Conservation (phyloP, 805 yeast genomes). For the Barnettozyma vustinii region DNA sequence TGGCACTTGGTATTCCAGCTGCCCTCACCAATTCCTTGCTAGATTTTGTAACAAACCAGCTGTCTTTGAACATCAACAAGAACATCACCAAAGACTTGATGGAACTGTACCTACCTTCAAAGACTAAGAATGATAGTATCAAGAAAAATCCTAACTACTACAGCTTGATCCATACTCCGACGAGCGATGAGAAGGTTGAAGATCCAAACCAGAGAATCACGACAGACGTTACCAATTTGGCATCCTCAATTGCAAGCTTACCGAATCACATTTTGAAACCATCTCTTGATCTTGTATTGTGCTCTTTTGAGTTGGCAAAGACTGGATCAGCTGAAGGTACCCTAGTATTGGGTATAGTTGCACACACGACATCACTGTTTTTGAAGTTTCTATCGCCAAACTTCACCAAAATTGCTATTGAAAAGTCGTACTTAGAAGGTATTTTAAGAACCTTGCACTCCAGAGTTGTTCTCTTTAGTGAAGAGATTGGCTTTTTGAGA, state of each 20-base stretch:
- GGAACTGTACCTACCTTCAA: conserved; percentile 65
- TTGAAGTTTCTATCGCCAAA: conserved; percentile 82
- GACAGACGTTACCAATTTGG: conserved; percentile 69
- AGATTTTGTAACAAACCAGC: conserved; percentile 50
- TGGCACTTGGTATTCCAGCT: conserved; percentile 82
- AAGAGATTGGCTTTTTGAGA: conserved; percentile 80
- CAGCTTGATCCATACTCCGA: conserved; percentile 58
- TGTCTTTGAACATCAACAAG: conserved; percentile 54
- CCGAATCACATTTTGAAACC: conserved; percentile 87
- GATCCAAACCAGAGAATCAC: conserved; percentile 85
- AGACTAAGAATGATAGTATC: conserved; percentile 26
- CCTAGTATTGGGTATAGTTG: conserved; percentile 68
- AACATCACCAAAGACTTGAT: conserved; percentile 61
- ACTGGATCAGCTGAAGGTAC: conserved; percentile 63
- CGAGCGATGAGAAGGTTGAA: conserved; percentile 35
- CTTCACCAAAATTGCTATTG: conserved; percentile 73
- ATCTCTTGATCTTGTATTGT: conserved; percentile 66
- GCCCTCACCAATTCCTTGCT: conserved; percentile 71
- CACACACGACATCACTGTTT: conserved; percentile 72
- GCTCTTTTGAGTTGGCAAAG: conserved; percentile 66
- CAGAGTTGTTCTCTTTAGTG: conserved; percentile 69
- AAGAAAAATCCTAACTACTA: conserved; percentile 62
- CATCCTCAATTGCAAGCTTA: conserved; percentile 63
- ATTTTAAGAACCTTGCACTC: conserved; percentile 80
- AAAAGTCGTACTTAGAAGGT: conserved; percentile 77